Percentiles rank a stretch among this genome's conserved stretches.
These are phyloP conservation scores for Solanum gracilifrons DNA, from an alignment of 257 asterid genomes.

Conservation along the genomic window DNA sequence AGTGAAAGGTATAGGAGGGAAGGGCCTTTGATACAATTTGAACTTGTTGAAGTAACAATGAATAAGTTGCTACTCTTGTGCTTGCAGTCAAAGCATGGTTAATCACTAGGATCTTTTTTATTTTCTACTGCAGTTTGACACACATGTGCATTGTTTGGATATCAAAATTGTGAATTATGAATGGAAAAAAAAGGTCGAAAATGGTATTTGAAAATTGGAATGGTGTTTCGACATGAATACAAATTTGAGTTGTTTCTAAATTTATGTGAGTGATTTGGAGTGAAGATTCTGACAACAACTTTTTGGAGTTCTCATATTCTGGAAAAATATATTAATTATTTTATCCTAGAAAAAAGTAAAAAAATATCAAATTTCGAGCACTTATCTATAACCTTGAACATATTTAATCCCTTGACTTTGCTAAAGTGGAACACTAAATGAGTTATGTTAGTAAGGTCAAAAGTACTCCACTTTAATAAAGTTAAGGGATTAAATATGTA, in stretches of 20 bases:
- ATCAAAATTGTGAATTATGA: background rate
- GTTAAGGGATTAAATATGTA: too few species aligned
- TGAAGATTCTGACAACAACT: too few species aligned
- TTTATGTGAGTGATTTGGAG: background rate
- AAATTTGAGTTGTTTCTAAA: too few species aligned
- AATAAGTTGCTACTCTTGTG: background rate
- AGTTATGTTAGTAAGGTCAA: too few species aligned
- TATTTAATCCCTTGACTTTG: too few species aligned
- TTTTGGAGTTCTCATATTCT: fast-evolving
- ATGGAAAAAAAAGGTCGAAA: background rate
- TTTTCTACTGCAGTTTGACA: background rate
- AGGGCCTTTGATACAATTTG: background rate
- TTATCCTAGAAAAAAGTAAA: background rate
- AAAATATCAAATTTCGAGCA: too few species aligned
- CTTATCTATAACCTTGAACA: too few species aligned
- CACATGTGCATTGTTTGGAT: background rate
- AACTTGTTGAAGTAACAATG: background rate
- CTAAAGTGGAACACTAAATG: too few species aligned
- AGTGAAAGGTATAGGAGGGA: background rate
- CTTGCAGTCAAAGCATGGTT: background rate
- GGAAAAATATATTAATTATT: too few species aligned
- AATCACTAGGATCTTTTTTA: background rate
- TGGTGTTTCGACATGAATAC: too few species aligned
- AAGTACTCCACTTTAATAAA: too few species aligned
- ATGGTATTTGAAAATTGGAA: background rate